These are phyloP conservation scores for Geosiphon pyriformis DNA, from an alignment of 192 early-diverging fungal genomes.

Conservation along the genomic window DNA sequence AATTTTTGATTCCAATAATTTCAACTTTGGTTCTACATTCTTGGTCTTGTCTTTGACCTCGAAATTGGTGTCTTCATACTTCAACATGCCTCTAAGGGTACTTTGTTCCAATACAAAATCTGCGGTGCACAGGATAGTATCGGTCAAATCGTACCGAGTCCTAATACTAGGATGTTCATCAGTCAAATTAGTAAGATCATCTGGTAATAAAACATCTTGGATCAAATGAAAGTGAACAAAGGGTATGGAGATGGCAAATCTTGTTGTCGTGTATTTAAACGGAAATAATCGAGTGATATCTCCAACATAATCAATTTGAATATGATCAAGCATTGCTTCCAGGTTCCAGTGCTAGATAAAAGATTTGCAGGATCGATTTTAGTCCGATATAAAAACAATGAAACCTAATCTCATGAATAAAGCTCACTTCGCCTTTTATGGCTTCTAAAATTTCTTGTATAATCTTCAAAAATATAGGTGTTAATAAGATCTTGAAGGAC, in stretches of 20 bases:
- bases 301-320: constrained; percentile 59
- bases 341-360: constrained; percentile 52
- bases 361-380: constrained; percentile 10
- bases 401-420: background rate
- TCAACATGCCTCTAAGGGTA: constrained; percentile 43
- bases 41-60: constrained; percentile 39
- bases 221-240: constrained; percentile 58
- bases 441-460: constrained; percentile 58
- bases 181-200: constrained; percentile 42
- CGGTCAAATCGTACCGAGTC: constrained; percentile 52
- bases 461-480: constrained; percentile 63
- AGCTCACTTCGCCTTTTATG: constrained; percentile 47
- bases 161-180: constrained; percentile 45
- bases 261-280: constrained; percentile 43
- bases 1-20: constrained; percentile 48
- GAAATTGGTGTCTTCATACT: constrained; percentile 46
- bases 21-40: constrained; percentile 42
- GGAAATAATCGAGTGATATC: constrained; percentile 48
- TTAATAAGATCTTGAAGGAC: constrained; percentile 54
- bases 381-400: constrained; percentile 5
- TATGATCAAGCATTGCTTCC: constrained; percentile 59
- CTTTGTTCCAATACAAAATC: constrained; percentile 55
- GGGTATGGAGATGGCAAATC: constrained; percentile 51
- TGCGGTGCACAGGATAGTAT: constrained; percentile 53
- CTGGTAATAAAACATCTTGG: constrained; percentile 67